These are phyloP conservation scores for Ophiosphaerella herpotricha DNA, from an alignment of 2,329 filamentous ascomycete species.

Conservation along the genomic window DNA sequence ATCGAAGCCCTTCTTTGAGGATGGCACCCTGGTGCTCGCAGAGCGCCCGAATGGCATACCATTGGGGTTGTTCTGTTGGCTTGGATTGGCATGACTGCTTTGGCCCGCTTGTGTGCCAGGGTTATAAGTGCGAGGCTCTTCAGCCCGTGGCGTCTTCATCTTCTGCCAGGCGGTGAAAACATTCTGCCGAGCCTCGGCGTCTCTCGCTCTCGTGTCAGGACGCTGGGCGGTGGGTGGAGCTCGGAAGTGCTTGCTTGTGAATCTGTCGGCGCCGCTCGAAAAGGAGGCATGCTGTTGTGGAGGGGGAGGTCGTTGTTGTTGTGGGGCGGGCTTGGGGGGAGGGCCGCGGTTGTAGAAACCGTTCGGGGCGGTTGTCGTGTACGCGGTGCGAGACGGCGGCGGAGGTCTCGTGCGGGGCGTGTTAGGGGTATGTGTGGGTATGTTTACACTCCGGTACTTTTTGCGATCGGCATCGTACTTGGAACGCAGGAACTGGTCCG, in stretches of 20 bases:
- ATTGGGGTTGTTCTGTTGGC: constrained; percentile 36
- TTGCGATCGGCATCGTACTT: constrained; percentile 67
- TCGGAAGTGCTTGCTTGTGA: constrained; percentile 49
- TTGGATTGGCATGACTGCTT: constrained; percentile 6
- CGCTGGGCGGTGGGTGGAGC: constrained; percentile 42
- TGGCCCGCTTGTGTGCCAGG: constrained; percentile 11
- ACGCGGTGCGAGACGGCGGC: constrained; percentile 51
- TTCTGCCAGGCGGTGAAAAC: constrained; percentile 56
- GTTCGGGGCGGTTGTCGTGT: constrained; percentile 44
- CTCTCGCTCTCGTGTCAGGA: constrained; percentile 37
- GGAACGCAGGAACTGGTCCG: constrained; percentile 60
- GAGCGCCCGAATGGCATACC: constrained; percentile 46
- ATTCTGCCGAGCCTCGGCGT: constrained; percentile 48
- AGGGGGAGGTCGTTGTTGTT: constrained; percentile 25
- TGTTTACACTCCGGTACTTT: constrained; percentile 43
- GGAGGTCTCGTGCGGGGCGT: constrained; percentile 47
- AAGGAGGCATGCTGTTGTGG: constrained; percentile 35
- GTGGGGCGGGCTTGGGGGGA: constrained; percentile 32
- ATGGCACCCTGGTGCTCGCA: constrained; percentile 51
- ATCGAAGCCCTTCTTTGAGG: constrained; percentile 61
- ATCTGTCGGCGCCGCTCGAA: constrained; percentile 51
- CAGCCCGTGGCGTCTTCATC: constrained; percentile 47
- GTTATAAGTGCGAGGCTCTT: constrained; percentile 33
- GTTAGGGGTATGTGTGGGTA: constrained; percentile 47
- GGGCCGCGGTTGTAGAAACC: constrained; percentile 40